phyloP scores from a whole-genome alignment of 257 asterid genomes.

The Thymus quinquecostatus region DNA sequence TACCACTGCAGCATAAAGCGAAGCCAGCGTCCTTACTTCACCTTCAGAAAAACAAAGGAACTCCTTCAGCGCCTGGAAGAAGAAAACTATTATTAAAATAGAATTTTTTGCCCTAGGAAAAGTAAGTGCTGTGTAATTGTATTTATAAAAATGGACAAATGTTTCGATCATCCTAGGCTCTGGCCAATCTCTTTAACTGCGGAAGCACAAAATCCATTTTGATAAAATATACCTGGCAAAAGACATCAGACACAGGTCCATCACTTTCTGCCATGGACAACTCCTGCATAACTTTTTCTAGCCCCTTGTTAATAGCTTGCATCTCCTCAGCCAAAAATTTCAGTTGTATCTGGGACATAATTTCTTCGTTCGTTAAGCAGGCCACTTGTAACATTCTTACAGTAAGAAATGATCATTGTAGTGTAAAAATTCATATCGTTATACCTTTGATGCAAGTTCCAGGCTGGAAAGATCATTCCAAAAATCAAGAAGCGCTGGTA shows the following conservation, averaged over 20 bases:
- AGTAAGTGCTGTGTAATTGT: not conserved
- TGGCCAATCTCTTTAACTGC: conserved; percentile 1
- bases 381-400: conserved; percentile 25
- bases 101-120: conserved; percentile 6
- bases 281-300: conserved; percentile 88
- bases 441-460: conserved; percentile 82
- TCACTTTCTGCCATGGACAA: conserved; percentile 83
- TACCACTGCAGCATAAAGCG: conserved; percentile 92
- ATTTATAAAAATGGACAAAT: not conserved
- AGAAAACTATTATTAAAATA: conserved; percentile 7
- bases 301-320: conserved; percentile 96
- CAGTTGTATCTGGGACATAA: conserved; percentile 68
- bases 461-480: conserved; percentile 82
- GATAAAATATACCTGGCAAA: conserved; percentile 60
- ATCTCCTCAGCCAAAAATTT: conserved; percentile 92
- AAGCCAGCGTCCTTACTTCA: conserved; percentile 90
- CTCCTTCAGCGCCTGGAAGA: conserved; percentile 76
- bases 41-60: conserved; percentile 83
- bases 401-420: conserved; percentile 8
- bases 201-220: not conserved
- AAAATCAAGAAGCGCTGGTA: conserved; percentile 90
- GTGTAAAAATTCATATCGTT: conserved; percentile 6
- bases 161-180: not conserved
- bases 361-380: conserved; percentile 32
- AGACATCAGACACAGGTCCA: conserved; percentile 76